These are phyloP conservation scores for Omphalotus guepiniiformis DNA, from an alignment of 768 basidiomycete species.

Conservation along the genomic window DNA sequence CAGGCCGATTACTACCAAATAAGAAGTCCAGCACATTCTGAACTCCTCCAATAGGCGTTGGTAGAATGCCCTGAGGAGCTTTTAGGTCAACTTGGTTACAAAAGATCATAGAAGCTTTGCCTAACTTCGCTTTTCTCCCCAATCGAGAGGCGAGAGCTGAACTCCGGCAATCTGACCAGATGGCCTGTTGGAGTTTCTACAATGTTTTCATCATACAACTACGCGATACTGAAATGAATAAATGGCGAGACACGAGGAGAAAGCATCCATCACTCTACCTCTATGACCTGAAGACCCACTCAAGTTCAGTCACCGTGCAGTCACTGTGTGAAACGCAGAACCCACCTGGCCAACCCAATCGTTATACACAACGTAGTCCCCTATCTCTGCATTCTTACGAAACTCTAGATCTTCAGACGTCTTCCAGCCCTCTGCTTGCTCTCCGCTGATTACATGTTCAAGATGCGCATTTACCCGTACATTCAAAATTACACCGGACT, in stretches of 20 bases:
- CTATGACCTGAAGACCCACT: constrained; percentile 52
- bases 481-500: constrained; percentile 70
- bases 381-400: constrained; percentile 60
- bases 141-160: constrained; percentile 69
- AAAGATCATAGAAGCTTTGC: constrained; percentile 10
- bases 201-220: constrained; percentile 84
- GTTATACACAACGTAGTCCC: constrained; percentile 77
- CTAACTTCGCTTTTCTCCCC: constrained; percentile 75
- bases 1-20: constrained; percentile 37
- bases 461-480: constrained; percentile 61
- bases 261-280: constrained; percentile 43
- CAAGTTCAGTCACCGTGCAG: constrained; percentile 7
- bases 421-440: constrained; percentile 60
- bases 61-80: constrained; percentile 57
- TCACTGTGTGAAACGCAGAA: constrained; percentile 2
- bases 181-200: constrained; percentile 62
- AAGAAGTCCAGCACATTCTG: constrained; percentile 44
- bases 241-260: constrained; percentile 9
- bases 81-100: constrained; percentile 6
- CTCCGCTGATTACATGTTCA: constrained; percentile 68
- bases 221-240: constrained; percentile 2
- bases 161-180: constrained; percentile 71
- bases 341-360: constrained; percentile 90
- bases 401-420: constrained; percentile 52
- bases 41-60: constrained; percentile 41